phyloP scores from a whole-genome alignment of 2,329 filamentous ascomycete genomes.

The Talaromyces sp. region DNA sequence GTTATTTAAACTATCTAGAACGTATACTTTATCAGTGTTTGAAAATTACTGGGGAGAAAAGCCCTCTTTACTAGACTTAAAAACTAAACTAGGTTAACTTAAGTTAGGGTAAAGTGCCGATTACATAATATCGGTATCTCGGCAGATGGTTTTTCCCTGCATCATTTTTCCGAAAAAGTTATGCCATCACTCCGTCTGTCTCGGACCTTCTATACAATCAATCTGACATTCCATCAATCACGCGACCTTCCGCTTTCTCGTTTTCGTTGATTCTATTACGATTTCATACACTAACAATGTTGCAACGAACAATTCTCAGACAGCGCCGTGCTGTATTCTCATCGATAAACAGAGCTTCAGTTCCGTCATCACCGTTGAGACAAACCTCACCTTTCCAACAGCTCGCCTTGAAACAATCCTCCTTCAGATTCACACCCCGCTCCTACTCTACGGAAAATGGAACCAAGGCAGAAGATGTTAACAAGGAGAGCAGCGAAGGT shows the following conservation, averaged over 20 bases:
- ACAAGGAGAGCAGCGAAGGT: slow-evolving; percentile 41
- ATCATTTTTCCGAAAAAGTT: slow-evolving; percentile 15
- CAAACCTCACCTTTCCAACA: slow-evolving; percentile 35
- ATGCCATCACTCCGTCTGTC: background rate
- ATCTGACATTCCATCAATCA: background rate
- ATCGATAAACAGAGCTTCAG: slow-evolving; percentile 32
- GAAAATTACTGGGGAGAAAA: too few species aligned
- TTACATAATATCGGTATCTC: slow-evolving; percentile 18
- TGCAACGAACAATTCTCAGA: slow-evolving; percentile 43
- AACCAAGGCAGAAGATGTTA: slow-evolving; percentile 22
- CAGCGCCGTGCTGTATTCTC: slow-evolving; percentile 40
- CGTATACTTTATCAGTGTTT: too few species aligned
- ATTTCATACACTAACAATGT: slow-evolving; percentile 31
- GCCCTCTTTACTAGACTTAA: too few species aligned
- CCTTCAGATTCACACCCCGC: slow-evolving; percentile 33
- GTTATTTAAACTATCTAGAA: too few species aligned
- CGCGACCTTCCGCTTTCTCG: slow-evolving; percentile 8
- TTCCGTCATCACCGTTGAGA: slow-evolving; percentile 32
- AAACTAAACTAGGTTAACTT: background rate
- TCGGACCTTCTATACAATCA: background rate
- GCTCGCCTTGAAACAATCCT: slow-evolving; percentile 31
- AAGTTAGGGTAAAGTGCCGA: background rate
- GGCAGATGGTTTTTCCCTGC: slow-evolving; percentile 14
- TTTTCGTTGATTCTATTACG: background rate
- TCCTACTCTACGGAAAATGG: slow-evolving; percentile 44